phyloP scores from a whole-genome alignment of 306 rosid genomes.

The Acacia acuminata region DNA sequence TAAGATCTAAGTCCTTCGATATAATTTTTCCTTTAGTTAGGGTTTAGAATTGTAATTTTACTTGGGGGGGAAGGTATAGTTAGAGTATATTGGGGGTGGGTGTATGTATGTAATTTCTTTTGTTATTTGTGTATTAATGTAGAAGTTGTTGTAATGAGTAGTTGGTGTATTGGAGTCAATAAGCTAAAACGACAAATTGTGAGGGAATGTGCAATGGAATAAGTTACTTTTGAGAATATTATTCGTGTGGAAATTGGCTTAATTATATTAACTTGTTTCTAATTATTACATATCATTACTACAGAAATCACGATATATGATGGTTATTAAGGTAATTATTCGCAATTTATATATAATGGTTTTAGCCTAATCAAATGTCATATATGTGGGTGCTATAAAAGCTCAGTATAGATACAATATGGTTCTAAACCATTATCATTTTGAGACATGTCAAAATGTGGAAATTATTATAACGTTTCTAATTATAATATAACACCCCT shows the following conservation, averaged over 20 bases:
- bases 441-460: too few relatives aligned
- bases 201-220: constrained; percentile 32
- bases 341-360: too few relatives aligned
- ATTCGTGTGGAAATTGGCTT: background rate
- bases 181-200: constrained; percentile 40
- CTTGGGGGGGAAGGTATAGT: constrained; percentile 45
- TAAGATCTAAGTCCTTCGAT: background rate
- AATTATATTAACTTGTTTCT: background rate
- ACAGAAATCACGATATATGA: too few relatives aligned
- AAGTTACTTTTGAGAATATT: constrained; percentile 28
- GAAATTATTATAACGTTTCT: too few relatives aligned
- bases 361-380: too few relatives aligned
- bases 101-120: constrained; percentile 36
- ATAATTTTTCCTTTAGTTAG: background rate
- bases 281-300: background rate
- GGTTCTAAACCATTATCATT: too few relatives aligned
- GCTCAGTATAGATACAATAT: too few relatives aligned
- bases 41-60: constrained; percentile 33
- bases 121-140: constrained; percentile 20
- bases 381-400: too few relatives aligned
- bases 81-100: constrained; percentile 46
- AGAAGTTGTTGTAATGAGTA: constrained; percentile 32
- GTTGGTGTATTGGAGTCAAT: constrained; percentile 32
- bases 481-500: too few relatives aligned
- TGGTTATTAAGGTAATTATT: too few relatives aligned